phyloP scores from a whole-genome alignment of 805 yeast genomes.

The Schizosaccharomyces osmophilus region DNA sequence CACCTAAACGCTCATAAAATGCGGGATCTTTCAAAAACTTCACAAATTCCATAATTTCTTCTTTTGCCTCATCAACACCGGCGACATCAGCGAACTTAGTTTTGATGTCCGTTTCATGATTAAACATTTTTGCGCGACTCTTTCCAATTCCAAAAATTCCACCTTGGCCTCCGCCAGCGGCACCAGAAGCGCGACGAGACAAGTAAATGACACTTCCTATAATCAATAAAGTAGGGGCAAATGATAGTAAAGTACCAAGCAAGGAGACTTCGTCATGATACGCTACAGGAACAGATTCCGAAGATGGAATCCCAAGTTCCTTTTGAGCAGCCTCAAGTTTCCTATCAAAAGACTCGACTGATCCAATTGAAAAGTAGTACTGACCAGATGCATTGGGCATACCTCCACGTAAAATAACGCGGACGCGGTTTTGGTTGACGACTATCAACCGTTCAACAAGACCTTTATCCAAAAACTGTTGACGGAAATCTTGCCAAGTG shows the following conservation, averaged over 20 bases:
- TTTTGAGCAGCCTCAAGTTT: slow-evolving; percentile 54
- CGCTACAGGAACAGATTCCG: slow-evolving; percentile 54
- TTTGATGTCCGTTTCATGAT: slow-evolving; percentile 74
- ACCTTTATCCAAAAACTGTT: slow-evolving; percentile 49
- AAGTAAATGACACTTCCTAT: slow-evolving; percentile 75
- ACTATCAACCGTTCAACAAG: slow-evolving; percentile 51
- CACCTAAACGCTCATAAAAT: slow-evolving; percentile 80
- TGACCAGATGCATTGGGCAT: slow-evolving; percentile 27
- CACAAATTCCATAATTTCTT: slow-evolving; percentile 94
- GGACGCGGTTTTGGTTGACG: slow-evolving; percentile 51
- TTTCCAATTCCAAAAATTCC: slow-evolving; percentile 70
- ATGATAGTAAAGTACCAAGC: slow-evolving; percentile 37
- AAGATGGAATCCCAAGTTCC: slow-evolving; percentile 33
- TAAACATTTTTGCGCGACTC: slow-evolving; percentile 62
- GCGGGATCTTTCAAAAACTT: slow-evolving; percentile 72
- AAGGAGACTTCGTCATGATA: slow-evolving; percentile 51
- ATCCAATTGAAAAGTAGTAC: slow-evolving; percentile 57
- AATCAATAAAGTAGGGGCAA: slow-evolving; percentile 70
- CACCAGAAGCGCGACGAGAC: slow-evolving; percentile 36
- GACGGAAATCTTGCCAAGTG: slow-evolving; percentile 79
- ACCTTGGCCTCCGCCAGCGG: slow-evolving; percentile 21
- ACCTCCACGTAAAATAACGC: slow-evolving; percentile 31
- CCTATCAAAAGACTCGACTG: slow-evolving; percentile 68
- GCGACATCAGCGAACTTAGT: slow-evolving; percentile 86
- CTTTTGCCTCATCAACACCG: slow-evolving; percentile 90